Base-by-base conservation (phyloP, 139 green algal genomes). In the Tetradesmus lagerheimii region DNA sequence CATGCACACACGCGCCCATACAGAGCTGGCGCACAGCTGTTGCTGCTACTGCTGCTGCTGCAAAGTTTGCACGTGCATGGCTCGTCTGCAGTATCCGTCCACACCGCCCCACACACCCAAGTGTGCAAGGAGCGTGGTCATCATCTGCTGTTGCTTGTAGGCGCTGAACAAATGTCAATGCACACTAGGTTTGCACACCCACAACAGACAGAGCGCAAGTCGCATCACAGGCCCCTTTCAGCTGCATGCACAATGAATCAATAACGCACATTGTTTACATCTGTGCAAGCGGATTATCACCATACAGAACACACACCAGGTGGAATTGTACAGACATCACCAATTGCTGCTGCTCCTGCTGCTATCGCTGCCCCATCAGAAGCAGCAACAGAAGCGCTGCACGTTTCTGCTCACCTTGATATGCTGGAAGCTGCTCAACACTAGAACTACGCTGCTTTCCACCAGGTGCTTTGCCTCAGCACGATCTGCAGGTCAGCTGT, bases 81-180 rank as follows among this genome's bases (percentile, higher is more conserved):
- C 83, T 80, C 62, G 83, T 88, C 38, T 66, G 64, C 83, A 88
- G 83, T 88, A 88, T 88, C 83, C 83, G 83, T 53, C 57, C 57
- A 80, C 38, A 37, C 38, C 11, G 11, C 37, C 6, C 27, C 34
- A 35, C 38, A 71, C 12, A 23, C 57, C n/a, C 5, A 71, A 12
- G 15, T 23, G 12, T 88, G 83, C 37, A 29, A 9, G 34, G 25
- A 34, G 57, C 31, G 38, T 80, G 83, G 83, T 88, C 83, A 88
- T 88, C 83, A 80, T 80, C 0, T 88, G 83, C 83, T 88, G 71
- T 79, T 71, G 57, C 57, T 71, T 31, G 20, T 37, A 37, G 12
- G 23, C 4, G n/a, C 71, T 79, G 71, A 37, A n/a, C 6, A 43
- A 27, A 9, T 29, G 6, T 27, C n/a, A 37, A 41, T 79, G 71